Evolutionary conservation across 2,329 filamentous ascomycete genomes (phyloP).

Genomic region (Setomelanomma holmii): DNA sequence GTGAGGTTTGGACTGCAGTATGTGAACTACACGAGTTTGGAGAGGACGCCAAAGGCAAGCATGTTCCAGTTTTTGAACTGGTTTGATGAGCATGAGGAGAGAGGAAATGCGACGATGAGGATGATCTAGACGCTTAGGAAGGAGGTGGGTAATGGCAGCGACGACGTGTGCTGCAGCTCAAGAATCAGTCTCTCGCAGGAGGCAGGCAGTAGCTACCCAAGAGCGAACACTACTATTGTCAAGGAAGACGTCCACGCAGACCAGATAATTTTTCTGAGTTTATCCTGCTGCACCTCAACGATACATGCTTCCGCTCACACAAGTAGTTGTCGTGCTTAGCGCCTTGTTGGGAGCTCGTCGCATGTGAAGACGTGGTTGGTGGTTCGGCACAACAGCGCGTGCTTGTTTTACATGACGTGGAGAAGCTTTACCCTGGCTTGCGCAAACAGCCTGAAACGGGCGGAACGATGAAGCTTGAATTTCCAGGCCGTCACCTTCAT

Average conservation of each 20-base stretch:
- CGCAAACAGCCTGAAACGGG: neutral
- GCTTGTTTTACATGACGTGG: slow-evolving; percentile 31
- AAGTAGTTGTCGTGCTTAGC: neutral
- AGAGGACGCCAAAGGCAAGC: slow-evolving; percentile 52
- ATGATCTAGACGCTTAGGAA: slow-evolving; percentile 10
- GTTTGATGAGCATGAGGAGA: slow-evolving; percentile 46
- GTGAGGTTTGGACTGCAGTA: slow-evolving; percentile 54
- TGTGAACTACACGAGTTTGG: slow-evolving; percentile 51
- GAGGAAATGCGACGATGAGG: slow-evolving; percentile 36
- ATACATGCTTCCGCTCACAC: neutral
- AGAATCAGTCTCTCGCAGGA: too few relatives aligned
- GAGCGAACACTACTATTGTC: too few relatives aligned
- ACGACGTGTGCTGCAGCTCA: too few relatives aligned
- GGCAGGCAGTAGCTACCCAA: too few relatives aligned
- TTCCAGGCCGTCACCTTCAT: neutral
- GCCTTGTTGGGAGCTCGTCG: neutral
- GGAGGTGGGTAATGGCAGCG: neutral
- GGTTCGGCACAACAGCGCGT: slow-evolving; percentile 22
- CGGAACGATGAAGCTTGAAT: neutral
- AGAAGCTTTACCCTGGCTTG: neutral
- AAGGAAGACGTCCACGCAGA: neutral
- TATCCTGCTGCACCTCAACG: neutral
- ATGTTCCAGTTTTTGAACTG: slow-evolving; percentile 54
- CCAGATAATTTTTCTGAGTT: neutral
- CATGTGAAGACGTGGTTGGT: neutral